Base-by-base conservation (phyloP, 805 yeast species). In the Komagataella mondaviorum region DNA sequence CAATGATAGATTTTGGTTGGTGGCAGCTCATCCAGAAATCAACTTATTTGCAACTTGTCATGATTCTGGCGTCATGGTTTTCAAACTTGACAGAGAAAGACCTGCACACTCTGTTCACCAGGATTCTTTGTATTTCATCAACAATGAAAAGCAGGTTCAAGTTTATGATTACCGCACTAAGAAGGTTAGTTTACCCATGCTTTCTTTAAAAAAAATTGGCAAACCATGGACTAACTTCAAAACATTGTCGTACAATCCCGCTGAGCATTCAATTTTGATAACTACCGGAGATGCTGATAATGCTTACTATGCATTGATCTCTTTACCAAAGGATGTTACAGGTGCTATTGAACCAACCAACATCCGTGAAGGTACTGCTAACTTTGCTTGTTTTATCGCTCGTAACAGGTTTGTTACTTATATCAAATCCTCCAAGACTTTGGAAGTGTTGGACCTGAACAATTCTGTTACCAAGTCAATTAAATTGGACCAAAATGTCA, bases 11-110 rank as follows among this genome's bases (percentile, higher is more conserved):
- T 90, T 93, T 69, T 93, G 99, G 99, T 72, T 87, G 59, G 73
- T 91, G 56, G 83, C 90, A 16, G 77, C 88, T 48, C 99, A 93
- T 66, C 97, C 97, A 54, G 71, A 75, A 48, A 84, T 91, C 67
- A 93, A 93, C 67, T 75, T 93, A 62, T 89, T 93, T 71, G 99
- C 96, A 52, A 85, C 96, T 30, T 91, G 96, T 60, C 98, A 91
- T 69, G 99, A 95, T 68, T 77, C 89, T 14, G 99, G 99, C 66
- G 95, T 89, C 30, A 90, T 90, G 95, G 96, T 93, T 49, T 95
- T 93, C 78, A 93, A 93, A 71, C 76, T 93, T 55, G 96, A 88
- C 66, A 85, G 98, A 65, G 99, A 93, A 73, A 83, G 99, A 67
- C 98, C 99, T 12, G 95, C 96, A n/a, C 78, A 79, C 60, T 67